Evolutionary conservation across 2,329 filamentous ascomycete species (phyloP).

Genomic region (Aspergillus novofumigatus): DNA sequence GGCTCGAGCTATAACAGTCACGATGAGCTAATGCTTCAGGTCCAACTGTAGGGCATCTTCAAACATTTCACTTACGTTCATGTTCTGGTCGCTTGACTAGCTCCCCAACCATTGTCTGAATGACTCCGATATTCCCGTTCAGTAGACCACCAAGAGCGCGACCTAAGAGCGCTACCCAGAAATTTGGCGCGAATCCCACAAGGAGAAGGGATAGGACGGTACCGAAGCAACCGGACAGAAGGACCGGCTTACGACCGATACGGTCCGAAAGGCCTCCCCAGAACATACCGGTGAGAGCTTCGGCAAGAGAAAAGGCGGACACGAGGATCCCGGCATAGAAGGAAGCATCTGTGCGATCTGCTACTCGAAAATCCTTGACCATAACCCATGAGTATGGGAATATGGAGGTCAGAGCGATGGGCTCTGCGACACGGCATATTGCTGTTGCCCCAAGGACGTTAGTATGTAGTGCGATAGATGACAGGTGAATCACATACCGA

Average conservation of each 20-base stretch:
- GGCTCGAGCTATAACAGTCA: constrained; percentile 59
- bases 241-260: constrained; percentile 78
- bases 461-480: neutral
- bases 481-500: constrained; percentile 57
- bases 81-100: constrained; percentile 78
- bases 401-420: constrained; percentile 87
- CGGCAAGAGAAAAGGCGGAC: constrained; percentile 76
- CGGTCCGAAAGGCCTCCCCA: constrained; percentile 83
- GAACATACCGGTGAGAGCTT: constrained; percentile 79
- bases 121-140: constrained; percentile 88
- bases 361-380: constrained; percentile 70
- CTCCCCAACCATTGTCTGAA: constrained; percentile 91
- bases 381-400: constrained; percentile 88
- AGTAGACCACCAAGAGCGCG: constrained; percentile 74
- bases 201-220: constrained; percentile 79
- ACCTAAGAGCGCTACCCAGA: constrained; percentile 76
- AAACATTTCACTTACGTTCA: constrained; percentile 60
- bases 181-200: constrained; percentile 76
- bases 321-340: constrained; percentile 87
- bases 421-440: constrained; percentile 87
- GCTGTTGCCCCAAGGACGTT: constrained; percentile 49
- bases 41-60: neutral
- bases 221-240: constrained; percentile 74
- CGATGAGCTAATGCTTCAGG: constrained; percentile 6
- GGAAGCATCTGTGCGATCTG: constrained; percentile 69